Conservation (phyloP, 73 alveolate species). For the Paramecium biaurelia region DNA sequence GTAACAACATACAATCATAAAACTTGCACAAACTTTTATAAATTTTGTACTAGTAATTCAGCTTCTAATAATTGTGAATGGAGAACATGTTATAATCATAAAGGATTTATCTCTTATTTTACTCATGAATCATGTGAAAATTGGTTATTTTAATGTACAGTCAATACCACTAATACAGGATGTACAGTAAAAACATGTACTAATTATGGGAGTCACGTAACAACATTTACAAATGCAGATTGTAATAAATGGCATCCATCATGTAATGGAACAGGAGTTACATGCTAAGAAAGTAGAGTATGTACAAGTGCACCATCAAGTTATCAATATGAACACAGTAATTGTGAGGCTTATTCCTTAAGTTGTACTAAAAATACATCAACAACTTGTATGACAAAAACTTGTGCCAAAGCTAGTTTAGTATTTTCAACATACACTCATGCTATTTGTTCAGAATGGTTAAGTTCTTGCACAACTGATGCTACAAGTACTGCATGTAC, state of each 20-base stretch:
- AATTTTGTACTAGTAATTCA: background rate
- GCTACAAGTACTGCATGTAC: background rate
- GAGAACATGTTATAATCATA: constrained; percentile 15
- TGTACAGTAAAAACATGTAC: constrained; percentile 1
- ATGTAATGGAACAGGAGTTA: background rate
- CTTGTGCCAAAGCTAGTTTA: background rate
- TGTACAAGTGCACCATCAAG: background rate
- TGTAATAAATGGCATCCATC: constrained; percentile 25
- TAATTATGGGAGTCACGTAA: background rate
- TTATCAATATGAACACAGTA: background rate
- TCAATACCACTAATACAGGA: background rate
- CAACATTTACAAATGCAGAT: background rate
- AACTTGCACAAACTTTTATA: background rate
- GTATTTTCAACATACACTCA: background rate
- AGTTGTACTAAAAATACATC: background rate
- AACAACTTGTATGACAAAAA: background rate
- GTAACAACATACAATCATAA: background rate
- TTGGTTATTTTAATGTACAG: constrained; percentile 1
- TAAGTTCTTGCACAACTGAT: background rate
- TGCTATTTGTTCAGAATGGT: constrained; percentile 11
- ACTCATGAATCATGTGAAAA: background rate
- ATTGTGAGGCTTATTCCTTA: background rate
- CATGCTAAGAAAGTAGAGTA: background rate
- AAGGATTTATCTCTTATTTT: background rate
- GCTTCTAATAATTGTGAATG: background rate